Evolutionary conservation across 352 stramenopile genomes (phyloP).

Genomic region (Globisporangium echinulatum): DNA sequence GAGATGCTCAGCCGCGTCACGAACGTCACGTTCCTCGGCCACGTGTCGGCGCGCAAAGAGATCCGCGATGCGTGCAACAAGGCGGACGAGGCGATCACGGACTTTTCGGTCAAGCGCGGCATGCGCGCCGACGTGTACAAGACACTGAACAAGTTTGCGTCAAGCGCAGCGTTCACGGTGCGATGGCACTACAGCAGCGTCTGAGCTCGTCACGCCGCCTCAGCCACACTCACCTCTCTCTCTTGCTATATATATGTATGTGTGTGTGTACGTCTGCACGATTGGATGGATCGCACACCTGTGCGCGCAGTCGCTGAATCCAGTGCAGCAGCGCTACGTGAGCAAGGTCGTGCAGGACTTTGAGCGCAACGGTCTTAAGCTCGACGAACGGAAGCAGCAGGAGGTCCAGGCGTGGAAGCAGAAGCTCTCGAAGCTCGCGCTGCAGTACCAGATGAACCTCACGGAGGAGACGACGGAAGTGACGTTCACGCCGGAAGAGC

Average conservation of each 20-base stretch:
- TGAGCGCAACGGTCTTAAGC: constrained; percentile 80
- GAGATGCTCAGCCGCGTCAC: constrained; percentile 80
- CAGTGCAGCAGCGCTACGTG: constrained; percentile 72
- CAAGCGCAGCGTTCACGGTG: constrained; percentile 40
- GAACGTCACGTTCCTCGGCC: constrained; percentile 82
- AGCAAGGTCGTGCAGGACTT: constrained; percentile 72
- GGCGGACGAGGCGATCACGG: constrained; percentile 72
- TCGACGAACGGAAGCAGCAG: constrained; percentile 55
- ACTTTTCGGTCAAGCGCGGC: constrained; percentile 65
- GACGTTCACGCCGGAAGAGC: constrained; percentile 61
- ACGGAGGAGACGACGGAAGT: constrained; percentile 82
- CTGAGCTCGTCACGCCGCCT: no score
- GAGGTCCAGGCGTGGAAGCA: constrained; percentile 81
- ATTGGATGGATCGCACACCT: not conserved
- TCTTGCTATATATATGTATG: not conserved
- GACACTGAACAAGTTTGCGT: constrained; percentile 47
- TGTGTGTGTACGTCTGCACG: not conserved
- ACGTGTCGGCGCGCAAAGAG: constrained; percentile 57
- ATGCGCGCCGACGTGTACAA: constrained; percentile 87
- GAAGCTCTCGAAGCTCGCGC: constrained; percentile 78
- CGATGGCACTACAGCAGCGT: not conserved
- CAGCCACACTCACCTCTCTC: no score
- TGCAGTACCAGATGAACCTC: constrained; percentile 84
- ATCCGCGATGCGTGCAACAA: constrained; percentile 79
- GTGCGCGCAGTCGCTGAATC: constrained; percentile 34